Evolutionary conservation across 2,329 filamentous ascomycete genomes (phyloP), one percentile per base, ranked within the genome.

Genomic region (Aspergillus sojae): DNA sequence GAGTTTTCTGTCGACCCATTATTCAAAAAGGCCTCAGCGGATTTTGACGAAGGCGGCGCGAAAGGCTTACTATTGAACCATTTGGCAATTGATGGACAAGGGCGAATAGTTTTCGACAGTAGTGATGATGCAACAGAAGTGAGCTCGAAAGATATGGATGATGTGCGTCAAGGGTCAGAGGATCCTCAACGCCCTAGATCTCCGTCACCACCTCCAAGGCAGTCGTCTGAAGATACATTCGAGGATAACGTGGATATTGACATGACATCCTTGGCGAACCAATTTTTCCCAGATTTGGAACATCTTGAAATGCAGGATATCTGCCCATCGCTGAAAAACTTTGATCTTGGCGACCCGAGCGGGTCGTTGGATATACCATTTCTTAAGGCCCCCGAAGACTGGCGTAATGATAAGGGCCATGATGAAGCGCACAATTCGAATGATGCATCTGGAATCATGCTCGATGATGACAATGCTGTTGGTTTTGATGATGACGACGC

Each of bases 11-110:
- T 99, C 5, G 95, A 99, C 74, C 95, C 95, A 2, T 81, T 99
- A n/a, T 99, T 99, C 86, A 99, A 99, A 75, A 99, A 99, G 75
- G 94, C 94, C 0, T 96, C 94, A 6, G 95, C 95, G 50, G 95
- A 99, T 80, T 99, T 99, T 69, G 95, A 99, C 75, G 95, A 99
- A 80, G 95, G 95, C 23, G 95, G 95, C 62, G 95, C 95, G 62
- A 99, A 98, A 79, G 95, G 95, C 23, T 84, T 99, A 48, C 84
- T 99, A 23, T 85, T 99, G 36, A 99, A 99, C 74, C 94, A 99
- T 78, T 84, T 99, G n/a, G 92, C 94, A 74, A 97, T 99, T 68
- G 95, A 99, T 77, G 87, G 88, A 2, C 88, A 93, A 67, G 95
- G 95, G 48, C 88, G 94, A 41, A 99, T 99, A 66, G 94, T 99